These are phyloP conservation scores for Leptographium procerum DNA, from an alignment of 2,329 filamentous ascomycete genomes.

Conservation along the genomic window DNA sequence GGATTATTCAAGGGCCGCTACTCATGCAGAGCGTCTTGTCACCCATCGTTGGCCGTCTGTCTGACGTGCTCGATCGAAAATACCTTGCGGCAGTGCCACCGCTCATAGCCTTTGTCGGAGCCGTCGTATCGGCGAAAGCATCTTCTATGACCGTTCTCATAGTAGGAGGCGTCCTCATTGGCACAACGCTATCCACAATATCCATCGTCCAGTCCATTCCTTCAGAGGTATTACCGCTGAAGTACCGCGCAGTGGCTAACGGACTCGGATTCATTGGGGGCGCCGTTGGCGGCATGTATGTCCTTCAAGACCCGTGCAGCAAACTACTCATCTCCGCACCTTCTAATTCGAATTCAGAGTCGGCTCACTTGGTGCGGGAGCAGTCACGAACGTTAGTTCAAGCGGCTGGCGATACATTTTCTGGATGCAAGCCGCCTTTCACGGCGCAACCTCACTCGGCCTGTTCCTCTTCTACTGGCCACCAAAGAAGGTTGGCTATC, in stretches of 20 bases:
- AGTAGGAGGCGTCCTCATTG: slow-evolving; percentile 46
- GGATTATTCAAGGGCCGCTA: slow-evolving; percentile 46
- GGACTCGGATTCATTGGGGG: slow-evolving; percentile 40
- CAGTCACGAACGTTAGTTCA: slow-evolving; percentile 33
- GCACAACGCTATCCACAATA: slow-evolving; percentile 40
- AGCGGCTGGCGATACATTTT: slow-evolving; percentile 45
- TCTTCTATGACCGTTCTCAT: slow-evolving; percentile 44
- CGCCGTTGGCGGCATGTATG: slow-evolving; percentile 39
- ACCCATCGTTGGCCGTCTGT: slow-evolving; percentile 43
- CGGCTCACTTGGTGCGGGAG: slow-evolving; percentile 38
- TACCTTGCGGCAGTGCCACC: slow-evolving; percentile 39
- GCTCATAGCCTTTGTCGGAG: slow-evolving; percentile 40
- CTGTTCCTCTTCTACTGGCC: slow-evolving; percentile 37
- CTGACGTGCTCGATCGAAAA: slow-evolving; percentile 45
- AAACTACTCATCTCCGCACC: not conserved
- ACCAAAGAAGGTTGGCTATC: slow-evolving; percentile 24
- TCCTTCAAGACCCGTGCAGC: slow-evolving; percentile 3
- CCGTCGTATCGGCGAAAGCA: slow-evolving; percentile 42
- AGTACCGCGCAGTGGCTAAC: slow-evolving; percentile 44
- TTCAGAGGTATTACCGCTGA: slow-evolving; percentile 43
- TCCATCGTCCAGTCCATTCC: slow-evolving; percentile 45
- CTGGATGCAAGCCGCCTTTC: slow-evolving; percentile 46
- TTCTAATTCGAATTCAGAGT: slow-evolving; percentile 20
- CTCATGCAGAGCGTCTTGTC: slow-evolving; percentile 46
- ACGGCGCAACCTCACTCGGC: slow-evolving; percentile 33